Conservation (phyloP, 1,139 yeast genomes). For the Suhomyces bolitotheri region DNA sequence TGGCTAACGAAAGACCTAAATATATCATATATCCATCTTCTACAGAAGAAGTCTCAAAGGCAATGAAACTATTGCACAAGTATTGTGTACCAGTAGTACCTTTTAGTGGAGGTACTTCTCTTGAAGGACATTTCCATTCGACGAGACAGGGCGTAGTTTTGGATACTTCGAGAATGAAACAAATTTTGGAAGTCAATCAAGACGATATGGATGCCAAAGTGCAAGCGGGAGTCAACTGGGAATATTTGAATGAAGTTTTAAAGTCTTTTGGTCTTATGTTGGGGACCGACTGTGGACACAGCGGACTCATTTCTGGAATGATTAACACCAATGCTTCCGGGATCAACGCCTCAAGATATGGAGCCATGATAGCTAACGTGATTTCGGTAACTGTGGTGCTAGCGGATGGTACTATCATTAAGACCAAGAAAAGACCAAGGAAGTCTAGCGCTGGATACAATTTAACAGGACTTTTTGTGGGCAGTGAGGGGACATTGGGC, state of each 20-base stretch:
- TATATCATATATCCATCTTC: conserved; percentile 38
- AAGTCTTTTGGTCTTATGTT: conserved; percentile 34
- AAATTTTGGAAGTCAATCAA: conserved; percentile 33
- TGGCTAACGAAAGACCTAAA: conserved; percentile 34
- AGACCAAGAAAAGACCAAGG: conserved; percentile 46
- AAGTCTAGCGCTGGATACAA: conserved; percentile 49
- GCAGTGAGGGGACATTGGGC: conserved; percentile 51
- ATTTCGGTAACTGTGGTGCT: conserved; percentile 45
- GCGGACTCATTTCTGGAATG: conserved; percentile 48
- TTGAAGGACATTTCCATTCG: conserved; percentile 48
- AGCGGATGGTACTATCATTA: conserved; percentile 46
- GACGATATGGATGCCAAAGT: conserved; percentile 48
- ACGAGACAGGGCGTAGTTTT: conserved; percentile 40
- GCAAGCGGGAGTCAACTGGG: conserved; percentile 50
- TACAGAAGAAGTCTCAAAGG: conserved; percentile 39
- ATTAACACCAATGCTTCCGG: conserved; percentile 48
- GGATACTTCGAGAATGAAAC: conserved; percentile 44
- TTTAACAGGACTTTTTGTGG: conserved; percentile 44
- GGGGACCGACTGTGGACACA: conserved; percentile 49
- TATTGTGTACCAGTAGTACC: conserved; percentile 59
- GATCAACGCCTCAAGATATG: conserved; percentile 45
- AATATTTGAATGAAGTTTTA: conserved; percentile 33
- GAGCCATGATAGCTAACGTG: conserved; percentile 49
- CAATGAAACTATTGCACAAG: conserved; percentile 35
- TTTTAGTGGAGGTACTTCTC: conserved; percentile 54